Percentiles rank a stretch among this genome's conserved stretches.
Evolutionary conservation across 805 yeast species (phyloP).

Genomic region (Cyberlindnera meyerae): DNA sequence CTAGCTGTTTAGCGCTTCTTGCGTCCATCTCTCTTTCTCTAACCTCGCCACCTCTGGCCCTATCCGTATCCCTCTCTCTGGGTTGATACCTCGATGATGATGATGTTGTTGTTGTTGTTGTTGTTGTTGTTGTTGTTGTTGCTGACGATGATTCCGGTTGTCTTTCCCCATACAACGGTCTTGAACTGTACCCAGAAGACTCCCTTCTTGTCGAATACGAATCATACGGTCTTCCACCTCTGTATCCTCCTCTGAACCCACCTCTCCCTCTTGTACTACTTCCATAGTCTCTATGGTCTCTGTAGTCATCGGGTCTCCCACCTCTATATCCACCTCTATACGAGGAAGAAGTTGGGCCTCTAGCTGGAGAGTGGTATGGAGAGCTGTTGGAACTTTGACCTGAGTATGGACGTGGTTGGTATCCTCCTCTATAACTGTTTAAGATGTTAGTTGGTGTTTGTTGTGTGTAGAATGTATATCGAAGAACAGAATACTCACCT

Average conservation of each 20-base stretch:
- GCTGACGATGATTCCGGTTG: too few species aligned
- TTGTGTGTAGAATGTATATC: too few species aligned
- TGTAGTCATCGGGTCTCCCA: background rate
- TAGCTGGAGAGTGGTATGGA: slow-evolving; percentile 5
- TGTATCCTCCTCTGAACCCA: slow-evolving; percentile 1
- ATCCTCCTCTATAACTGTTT: slow-evolving; percentile 13
- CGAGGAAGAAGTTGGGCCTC: slow-evolving; percentile 3
- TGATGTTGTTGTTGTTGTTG: too few species aligned
- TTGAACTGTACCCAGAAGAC: background rate
- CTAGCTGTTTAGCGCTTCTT: slow-evolving; percentile 4
- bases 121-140: too few species aligned
- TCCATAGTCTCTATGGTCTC: background rate
- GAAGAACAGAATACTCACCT: too few species aligned
- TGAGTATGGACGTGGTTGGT: slow-evolving; percentile 11
- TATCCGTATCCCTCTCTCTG: background rate
- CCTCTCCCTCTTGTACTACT: slow-evolving; percentile 2
- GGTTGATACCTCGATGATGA: too few species aligned
- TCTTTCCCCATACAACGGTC: too few species aligned
- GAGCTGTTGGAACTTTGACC: slow-evolving; percentile 7
- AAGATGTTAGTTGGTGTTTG: slow-evolving; percentile 2
- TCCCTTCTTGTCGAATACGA: slow-evolving; percentile 3
- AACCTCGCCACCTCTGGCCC: too few species aligned
- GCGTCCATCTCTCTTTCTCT: too few species aligned
- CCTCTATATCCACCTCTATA: background rate
- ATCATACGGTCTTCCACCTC: slow-evolving; percentile 1